These are phyloP conservation scores for Leccinum arenicola DNA, from an alignment of 768 basidiomycete genomes.

Conservation along the genomic window DNA sequence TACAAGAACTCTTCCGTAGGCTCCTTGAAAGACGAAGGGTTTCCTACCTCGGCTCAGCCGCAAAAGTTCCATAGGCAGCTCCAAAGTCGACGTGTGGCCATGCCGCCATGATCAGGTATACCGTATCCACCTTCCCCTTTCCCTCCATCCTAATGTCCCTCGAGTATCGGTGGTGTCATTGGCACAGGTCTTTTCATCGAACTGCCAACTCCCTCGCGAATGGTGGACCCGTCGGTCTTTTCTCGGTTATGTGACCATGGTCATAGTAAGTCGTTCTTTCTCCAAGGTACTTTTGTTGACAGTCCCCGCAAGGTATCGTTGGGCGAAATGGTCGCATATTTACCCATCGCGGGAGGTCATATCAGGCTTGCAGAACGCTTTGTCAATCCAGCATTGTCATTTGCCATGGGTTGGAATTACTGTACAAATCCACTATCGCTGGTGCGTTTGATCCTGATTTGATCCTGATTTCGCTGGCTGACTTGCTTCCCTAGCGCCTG, in stretches of 20 bases:
- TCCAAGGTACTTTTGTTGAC: neutral
- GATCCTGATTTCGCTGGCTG: neutral
- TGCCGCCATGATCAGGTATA: conserved; percentile 57
- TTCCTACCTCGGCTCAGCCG: neutral
- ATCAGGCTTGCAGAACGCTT: conserved; percentile 82
- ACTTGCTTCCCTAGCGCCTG: neutral
- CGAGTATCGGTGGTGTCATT: conserved; percentile 47
- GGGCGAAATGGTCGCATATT: conserved; percentile 59
- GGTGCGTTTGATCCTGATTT: conserved; percentile 2
- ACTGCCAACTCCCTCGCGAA: conserved; percentile 21
- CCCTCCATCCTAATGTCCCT: conserved; percentile 1
- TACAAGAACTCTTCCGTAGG: conserved; percentile 5
- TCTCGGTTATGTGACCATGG: conserved; percentile 38
- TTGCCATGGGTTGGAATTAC: conserved; percentile 54
- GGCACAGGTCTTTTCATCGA: conserved; percentile 16
- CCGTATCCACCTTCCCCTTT: neutral
- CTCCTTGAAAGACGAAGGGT: conserved; percentile 26
- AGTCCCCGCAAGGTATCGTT: conserved; percentile 40
- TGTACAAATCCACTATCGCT: conserved; percentile 35
- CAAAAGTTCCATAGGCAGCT: conserved; percentile 52
- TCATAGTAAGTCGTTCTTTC: conserved; percentile 24
- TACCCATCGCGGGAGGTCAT: conserved; percentile 78
- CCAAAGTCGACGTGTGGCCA: conserved; percentile 76
- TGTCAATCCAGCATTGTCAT: conserved; percentile 70
- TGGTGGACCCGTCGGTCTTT: conserved; percentile 42